Evolutionary conservation across 1,139 yeast species (phyloP).

Genomic region (Sporopachydermia cereana): DNA sequence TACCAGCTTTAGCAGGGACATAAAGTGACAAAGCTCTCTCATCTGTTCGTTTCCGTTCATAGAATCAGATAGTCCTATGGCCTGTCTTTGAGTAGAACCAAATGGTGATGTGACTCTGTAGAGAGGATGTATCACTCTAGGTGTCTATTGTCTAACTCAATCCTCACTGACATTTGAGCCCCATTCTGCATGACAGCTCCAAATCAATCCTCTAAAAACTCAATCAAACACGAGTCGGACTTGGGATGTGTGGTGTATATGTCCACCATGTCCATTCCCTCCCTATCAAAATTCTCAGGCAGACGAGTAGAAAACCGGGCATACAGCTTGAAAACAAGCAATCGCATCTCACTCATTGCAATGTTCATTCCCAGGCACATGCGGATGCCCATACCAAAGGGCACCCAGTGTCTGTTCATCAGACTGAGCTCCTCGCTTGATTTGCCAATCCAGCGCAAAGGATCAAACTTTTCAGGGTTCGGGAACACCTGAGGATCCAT

Average conservation of each 20-base stretch:
- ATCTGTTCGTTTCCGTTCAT: no score
- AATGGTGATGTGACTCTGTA: no score
- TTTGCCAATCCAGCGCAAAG: constrained; percentile 36
- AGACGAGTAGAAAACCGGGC: constrained; percentile 28
- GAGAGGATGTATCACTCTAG: no score
- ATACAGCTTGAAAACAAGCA: constrained; percentile 38
- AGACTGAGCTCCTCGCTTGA: constrained; percentile 24
- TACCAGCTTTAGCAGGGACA: no score
- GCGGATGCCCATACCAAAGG: constrained; percentile 52
- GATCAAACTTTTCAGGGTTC: constrained; percentile 30
- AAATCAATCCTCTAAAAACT: neutral
- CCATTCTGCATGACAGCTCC: no score
- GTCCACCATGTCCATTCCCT: constrained; percentile 23
- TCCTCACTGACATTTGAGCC: no score
- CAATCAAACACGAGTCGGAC: constrained; percentile 13
- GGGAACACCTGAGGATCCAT: constrained; percentile 35
- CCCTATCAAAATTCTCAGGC: neutral
- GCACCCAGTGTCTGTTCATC: constrained; percentile 43
- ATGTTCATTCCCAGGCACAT: constrained; percentile 58
- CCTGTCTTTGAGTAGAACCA: no score
- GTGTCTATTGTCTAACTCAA: no score
- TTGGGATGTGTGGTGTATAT: constrained; percentile 28
- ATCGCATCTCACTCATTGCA: constrained; percentile 48
- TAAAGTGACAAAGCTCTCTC: no score
- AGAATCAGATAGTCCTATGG: no score